Percentiles rank a stretch among this genome's conserved stretches.
phyloP scores from a whole-genome alignment of 2,329 filamentous ascomycete species.

The Xylariaceae sp. region DNA sequence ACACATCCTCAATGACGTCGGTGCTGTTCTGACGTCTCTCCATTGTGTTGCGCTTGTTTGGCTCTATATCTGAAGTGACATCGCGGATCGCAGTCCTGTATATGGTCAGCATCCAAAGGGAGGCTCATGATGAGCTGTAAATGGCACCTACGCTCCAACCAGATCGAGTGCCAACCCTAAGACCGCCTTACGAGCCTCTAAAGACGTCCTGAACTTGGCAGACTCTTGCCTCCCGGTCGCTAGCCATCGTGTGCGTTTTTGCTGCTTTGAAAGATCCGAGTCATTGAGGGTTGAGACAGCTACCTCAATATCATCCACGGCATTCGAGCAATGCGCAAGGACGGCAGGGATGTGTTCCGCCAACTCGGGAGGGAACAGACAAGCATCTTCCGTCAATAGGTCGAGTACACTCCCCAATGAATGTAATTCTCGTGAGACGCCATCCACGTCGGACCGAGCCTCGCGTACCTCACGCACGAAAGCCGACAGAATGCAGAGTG shows the following conservation, averaged over 20 bases:
- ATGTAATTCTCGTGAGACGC: slow-evolving; percentile 36
- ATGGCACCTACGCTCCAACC: slow-evolving; percentile 33
- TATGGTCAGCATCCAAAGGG: slow-evolving; percentile 12
- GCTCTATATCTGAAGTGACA: slow-evolving; percentile 14
- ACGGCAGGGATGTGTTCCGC: slow-evolving; percentile 32
- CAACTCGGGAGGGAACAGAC: slow-evolving; percentile 31
- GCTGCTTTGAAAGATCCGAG: slow-evolving; percentile 26
- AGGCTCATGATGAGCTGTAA: neutral
- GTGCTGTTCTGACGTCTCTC: slow-evolving; percentile 16
- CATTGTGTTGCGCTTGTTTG: slow-evolving; percentile 17
- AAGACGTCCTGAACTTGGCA: slow-evolving; percentile 25
- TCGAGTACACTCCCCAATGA: slow-evolving; percentile 35
- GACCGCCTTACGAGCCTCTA: slow-evolving; percentile 35
- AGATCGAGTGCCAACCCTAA: slow-evolving; percentile 38
- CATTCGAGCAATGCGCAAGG: slow-evolving; percentile 30
- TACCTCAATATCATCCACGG: slow-evolving; percentile 33
- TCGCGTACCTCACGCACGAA: slow-evolving; percentile 39
- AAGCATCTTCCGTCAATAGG: slow-evolving; percentile 35
- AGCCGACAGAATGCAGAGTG: slow-evolving; percentile 26
- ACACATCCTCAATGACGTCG: slow-evolving; percentile 27
- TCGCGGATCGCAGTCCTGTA: slow-evolving; percentile 24
- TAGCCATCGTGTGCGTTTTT: slow-evolving; percentile 35
- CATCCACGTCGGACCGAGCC: slow-evolving; percentile 34
- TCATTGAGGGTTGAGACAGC: slow-evolving; percentile 29
- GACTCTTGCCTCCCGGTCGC: slow-evolving; percentile 28